These are phyloP conservation scores for Hortaea sp. DNA, from an alignment of 2,329 filamentous ascomycete species.

Conservation along the genomic window DNA sequence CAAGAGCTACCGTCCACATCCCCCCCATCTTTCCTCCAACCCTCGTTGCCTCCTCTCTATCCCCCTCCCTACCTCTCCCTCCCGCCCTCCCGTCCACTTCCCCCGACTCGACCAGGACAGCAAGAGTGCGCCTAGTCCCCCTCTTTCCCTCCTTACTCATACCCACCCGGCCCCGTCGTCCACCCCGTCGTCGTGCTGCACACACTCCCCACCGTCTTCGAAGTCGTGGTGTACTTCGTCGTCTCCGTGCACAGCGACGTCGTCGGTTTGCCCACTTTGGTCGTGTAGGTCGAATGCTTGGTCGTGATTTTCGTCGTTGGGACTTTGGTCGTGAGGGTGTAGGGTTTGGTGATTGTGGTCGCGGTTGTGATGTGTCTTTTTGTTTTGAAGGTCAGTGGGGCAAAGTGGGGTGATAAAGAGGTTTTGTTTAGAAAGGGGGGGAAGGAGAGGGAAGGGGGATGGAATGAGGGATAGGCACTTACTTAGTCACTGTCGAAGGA, in stretches of 20 bases:
- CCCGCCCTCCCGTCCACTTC: too few species aligned
- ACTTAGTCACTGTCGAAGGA: not conserved
- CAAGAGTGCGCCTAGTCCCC: too few species aligned
- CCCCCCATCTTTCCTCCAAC: too few species aligned
- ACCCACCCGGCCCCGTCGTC: not conserved
- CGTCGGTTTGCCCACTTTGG: not conserved
- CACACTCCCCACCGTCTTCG: not conserved
- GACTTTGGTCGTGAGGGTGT: not conserved
- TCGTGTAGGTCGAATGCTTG: not conserved
- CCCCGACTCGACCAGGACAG: too few species aligned
- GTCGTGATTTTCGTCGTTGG: not conserved
- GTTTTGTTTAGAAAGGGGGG: not conserved
- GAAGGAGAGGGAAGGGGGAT: too few species aligned
- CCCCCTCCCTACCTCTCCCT: too few species aligned
- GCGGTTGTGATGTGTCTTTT: not conserved
- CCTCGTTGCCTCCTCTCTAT: too few species aligned
- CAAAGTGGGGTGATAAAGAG: not conserved
- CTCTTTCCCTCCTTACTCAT: not conserved
- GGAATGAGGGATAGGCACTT: not conserved
- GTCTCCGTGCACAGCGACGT: not conserved
- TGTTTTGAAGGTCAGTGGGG: not conserved
- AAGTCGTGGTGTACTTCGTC: not conserved
- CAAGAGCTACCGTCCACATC: too few species aligned
- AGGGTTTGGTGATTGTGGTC: not conserved
- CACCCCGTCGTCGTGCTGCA: not conserved